Evolutionary conservation across 2,329 filamentous ascomycete species (phyloP).

Genomic region (Penicillium crustosum): DNA sequence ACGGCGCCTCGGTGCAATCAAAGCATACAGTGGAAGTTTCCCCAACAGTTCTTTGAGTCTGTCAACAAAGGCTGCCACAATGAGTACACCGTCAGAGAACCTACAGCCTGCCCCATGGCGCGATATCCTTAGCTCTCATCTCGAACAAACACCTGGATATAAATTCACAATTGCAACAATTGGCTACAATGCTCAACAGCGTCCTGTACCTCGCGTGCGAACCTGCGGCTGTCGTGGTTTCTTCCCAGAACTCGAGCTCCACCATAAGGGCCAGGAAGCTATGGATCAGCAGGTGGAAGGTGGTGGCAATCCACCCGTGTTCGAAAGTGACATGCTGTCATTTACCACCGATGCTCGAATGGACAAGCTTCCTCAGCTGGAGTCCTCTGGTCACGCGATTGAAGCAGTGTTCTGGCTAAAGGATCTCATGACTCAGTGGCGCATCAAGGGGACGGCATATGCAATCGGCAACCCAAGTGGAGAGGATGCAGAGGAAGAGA

Average conservation of each 20-base stretch:
- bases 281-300: slow-evolving; percentile 43
- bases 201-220: slow-evolving; percentile 34
- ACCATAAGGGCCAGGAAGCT: slow-evolving; percentile 72
- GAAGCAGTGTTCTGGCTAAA: slow-evolving; percentile 83
- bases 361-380: slow-evolving; percentile 76
- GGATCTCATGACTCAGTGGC: slow-evolving; percentile 75
- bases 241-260: slow-evolving; percentile 65
- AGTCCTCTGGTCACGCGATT: slow-evolving; percentile 64
- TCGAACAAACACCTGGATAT: slow-evolving; percentile 23
- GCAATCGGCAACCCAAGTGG: slow-evolving; percentile 71
- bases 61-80: slow-evolving; percentile 6
- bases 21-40: neutral
- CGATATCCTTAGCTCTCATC: slow-evolving; percentile 25
- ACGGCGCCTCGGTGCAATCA: slow-evolving; percentile 1
- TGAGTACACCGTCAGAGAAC: slow-evolving; percentile 11
- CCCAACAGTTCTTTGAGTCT: neutral
- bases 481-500: slow-evolving; percentile 49
- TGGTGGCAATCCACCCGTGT: slow-evolving; percentile 63
- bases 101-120: slow-evolving; percentile 31
- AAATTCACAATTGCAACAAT: slow-evolving; percentile 34
- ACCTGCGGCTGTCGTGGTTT: slow-evolving; percentile 85
- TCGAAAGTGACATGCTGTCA: slow-evolving; percentile 73
- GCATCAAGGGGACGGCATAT: slow-evolving; percentile 73
- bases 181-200: slow-evolving; percentile 14
- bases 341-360: slow-evolving; percentile 89